Evolutionary conservation across 257 asterid species (phyloP), one percentile per base, ranked within the genome.

Genomic region (Gentiana dahurica): DNA sequence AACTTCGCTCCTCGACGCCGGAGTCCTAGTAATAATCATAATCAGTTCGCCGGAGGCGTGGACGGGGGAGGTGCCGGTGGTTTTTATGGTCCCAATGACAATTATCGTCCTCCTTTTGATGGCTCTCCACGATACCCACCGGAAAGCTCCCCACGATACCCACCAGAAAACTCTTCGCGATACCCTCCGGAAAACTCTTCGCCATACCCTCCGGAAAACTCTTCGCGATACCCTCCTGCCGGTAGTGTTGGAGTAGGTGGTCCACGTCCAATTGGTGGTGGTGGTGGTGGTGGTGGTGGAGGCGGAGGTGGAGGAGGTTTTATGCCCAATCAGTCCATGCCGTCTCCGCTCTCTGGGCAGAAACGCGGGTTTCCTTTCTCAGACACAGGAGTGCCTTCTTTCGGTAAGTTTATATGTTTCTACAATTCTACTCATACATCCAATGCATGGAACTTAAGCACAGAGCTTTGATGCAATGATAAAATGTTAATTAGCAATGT

Each of bases 321-420:
- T 67, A 72, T 71, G 50, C 55, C 70, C 48, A 71, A 53, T 69
- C 74, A 73, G 49, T 70, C 67, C 36, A 59, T 68, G 78, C 77
- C 46, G 11, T 7, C 73, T 35, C 83, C 77, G 7, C 73, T 84
- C 36, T 37, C 85, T 3, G 95, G 95, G 56, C 93, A 89, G 66
- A 89, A 86, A 64, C 84, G 97, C 37, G 90, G 82, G 44, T 72
- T 75, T 62, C 72, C 91, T 34, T 78, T 75, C 52, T 38, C 82
- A 45, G 83, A 72, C 43, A 64, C 67, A 65, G 81, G 79, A 51
- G 76, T 78, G 59, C 80, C 95, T 55, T 82, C 90, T 15, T 8
- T 34, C 3, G 54, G 58, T 63, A 32, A 12, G 48, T 41, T 13
- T 2, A 11, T 11, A 36, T 41, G 8, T 3, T 36, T 32, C n/a